Percentiles rank a stretch among this genome's conserved stretches.
Conservation (phyloP, 441 rosid genomes). For the Hura crepitans region DNA sequence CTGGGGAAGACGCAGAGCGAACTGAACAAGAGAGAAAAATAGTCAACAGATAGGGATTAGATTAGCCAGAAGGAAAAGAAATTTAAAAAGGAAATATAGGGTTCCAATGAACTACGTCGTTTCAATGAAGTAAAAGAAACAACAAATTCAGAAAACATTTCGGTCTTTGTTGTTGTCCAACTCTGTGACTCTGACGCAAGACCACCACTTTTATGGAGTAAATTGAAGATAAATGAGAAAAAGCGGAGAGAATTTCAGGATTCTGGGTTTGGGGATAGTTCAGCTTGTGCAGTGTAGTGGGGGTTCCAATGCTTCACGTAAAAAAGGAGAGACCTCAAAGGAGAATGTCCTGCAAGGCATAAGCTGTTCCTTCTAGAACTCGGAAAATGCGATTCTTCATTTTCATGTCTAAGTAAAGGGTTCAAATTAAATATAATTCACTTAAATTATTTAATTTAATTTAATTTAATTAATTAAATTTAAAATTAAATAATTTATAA, state of each 20-base stretch:
- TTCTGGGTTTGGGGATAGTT: constrained; percentile 31
- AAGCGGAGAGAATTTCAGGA: neutral
- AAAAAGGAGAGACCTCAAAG: constrained; percentile 28
- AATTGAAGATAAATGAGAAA: constrained; percentile 9
- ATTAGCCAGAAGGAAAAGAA: no score
- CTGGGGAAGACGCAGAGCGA: no score
- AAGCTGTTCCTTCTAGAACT: constrained; percentile 56
- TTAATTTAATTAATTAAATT: no score
- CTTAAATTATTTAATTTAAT: no score
- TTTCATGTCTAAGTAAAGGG: no score
- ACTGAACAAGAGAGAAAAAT: no score
- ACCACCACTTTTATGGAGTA: neutral
- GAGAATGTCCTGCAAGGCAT: constrained; percentile 39
- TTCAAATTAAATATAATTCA: no score
- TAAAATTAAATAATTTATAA: no score
- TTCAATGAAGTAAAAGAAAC: neutral
- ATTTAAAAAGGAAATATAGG: no score
- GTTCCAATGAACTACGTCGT: no score
- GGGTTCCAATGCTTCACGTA: constrained; percentile 22
- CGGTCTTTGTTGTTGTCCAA: constrained; percentile 43
- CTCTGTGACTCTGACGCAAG: constrained; percentile 42
- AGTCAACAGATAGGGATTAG: no score
- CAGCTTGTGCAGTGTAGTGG: constrained; percentile 47
- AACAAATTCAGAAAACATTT: neutral
- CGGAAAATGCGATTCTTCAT: constrained; percentile 36